phyloP scores from a whole-genome alignment of 208 protist genomes.

The Tetramitus jugosus region DNA sequence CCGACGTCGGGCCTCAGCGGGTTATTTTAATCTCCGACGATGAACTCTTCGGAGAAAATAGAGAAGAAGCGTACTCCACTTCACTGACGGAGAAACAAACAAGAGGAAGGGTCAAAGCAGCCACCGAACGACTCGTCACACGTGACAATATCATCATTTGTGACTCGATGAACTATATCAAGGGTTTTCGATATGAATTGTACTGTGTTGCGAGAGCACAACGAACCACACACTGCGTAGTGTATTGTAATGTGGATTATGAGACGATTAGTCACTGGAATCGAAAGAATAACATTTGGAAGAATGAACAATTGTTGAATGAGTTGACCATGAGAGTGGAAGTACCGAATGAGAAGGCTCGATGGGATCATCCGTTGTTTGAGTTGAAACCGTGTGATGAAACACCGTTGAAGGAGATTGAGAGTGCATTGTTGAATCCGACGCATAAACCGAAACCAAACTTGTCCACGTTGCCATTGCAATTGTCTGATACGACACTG shows the following conservation, averaged over 20 bases:
- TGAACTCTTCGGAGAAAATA: not conserved
- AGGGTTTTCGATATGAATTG: slow-evolving; percentile 28
- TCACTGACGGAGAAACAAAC: slow-evolving; percentile 19
- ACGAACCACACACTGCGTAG: not conserved
- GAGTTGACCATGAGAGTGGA: not conserved
- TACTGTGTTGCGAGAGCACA: slow-evolving; percentile 1
- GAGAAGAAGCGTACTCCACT: not conserved
- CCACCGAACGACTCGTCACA: not conserved
- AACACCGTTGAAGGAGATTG: not conserved
- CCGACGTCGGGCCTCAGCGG: not conserved
- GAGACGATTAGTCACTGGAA: not conserved
- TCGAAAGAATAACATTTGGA: not conserved
- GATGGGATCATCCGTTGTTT: slow-evolving; percentile 21
- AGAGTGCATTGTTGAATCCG: not conserved
- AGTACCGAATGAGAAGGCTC: not conserved
- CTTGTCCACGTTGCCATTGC: not conserved
- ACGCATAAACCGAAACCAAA: not conserved
- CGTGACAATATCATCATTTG: slow-evolving; percentile 17
- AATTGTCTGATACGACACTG: not conserved
- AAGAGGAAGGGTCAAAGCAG: slow-evolving; percentile 19
- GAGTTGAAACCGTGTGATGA: not conserved
- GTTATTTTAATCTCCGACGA: not conserved
- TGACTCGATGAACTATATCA: slow-evolving; percentile 28
- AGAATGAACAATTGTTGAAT: not conserved
- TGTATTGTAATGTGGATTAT: not conserved